Base-by-base conservation (phyloP, 75 land plant genomes). In the Pinus albicaulis region DNA sequence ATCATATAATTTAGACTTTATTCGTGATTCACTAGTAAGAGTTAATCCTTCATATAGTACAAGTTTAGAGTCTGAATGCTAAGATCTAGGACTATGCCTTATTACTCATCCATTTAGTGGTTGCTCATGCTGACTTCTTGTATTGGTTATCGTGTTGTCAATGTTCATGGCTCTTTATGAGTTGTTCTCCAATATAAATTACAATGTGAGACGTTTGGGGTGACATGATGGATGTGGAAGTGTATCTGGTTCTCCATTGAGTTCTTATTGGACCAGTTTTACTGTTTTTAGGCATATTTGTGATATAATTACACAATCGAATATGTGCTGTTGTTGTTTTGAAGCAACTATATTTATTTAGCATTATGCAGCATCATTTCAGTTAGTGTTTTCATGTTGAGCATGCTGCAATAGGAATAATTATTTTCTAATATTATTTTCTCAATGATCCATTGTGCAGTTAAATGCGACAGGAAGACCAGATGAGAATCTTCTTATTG, bases 401-500 rank as follows among this genome's bases (percentile, higher is more conserved):
- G 44, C 36, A 38, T 34, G 8, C 22, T 66, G 38, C 20, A 10
- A 38, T 66, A 44, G 20, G 28, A 38, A 36, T 4, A 19, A 22
- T 44, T 38, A 66, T 36, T 19, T 10, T 66, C 16, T 66, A 3
- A 38, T 38, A 38, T 19, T 36, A 0, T 19, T 20, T 66, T 38
- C 23, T 38, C 19, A 66, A 38, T 17, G 31, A 69, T 28, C 72
- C 57, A 58, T 72, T 41, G 38, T 82, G 64, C 86, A 98, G 99
- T 79, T 98, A 77, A 85, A 89, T 77, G 90, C 98, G 19, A 79
- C 80, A 20, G 99, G 99, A 23, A 88, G 94, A 66, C 87, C 92
- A 75, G 95, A 98, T 83, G 99, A 98, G 80, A 94, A 86, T 82
- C 83, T 98, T 66, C 60, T 82, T 48, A 71, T 90, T 28, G 89